Percentiles rank a stretch among this genome's conserved stretches.
These are phyloP conservation scores for Euphorbia tirucalli DNA, from an alignment of 345 rosid genomes.

Conservation along the genomic window DNA sequence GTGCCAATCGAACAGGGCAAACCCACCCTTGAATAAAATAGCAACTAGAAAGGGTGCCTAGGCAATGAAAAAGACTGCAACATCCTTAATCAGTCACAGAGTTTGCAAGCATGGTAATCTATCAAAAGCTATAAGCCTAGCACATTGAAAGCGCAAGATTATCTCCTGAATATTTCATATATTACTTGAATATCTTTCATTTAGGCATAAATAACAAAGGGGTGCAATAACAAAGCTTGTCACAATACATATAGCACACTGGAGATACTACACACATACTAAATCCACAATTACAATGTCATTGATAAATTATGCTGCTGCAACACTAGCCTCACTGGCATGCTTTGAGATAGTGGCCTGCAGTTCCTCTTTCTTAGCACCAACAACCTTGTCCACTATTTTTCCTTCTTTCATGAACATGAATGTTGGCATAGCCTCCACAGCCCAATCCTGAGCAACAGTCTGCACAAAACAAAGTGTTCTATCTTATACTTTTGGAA, in stretches of 20 bases:
- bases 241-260: not conserved
- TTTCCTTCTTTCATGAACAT: constrained; percentile 23
- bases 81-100: not conserved
- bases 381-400: constrained; percentile 17
- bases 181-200: not conserved
- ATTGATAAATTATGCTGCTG: constrained; percentile 4
- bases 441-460: constrained; percentile 22
- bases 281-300: not conserved
- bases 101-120: not conserved
- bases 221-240: not conserved
- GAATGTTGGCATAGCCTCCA: constrained; percentile 25
- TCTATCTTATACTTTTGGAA: not conserved
- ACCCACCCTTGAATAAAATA: too few species aligned
- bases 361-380: constrained; percentile 21
- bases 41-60: too few species aligned
- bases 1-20: too few species aligned
- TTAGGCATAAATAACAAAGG: too few species aligned
- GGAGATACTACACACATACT: not conserved
- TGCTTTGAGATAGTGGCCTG: not conserved
- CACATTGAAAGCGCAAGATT: not conserved
- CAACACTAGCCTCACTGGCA: not conserved
- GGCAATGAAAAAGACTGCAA: too few species aligned
- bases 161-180: not conserved
- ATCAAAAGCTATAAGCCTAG: not conserved
- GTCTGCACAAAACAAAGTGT: not conserved